These are phyloP conservation scores for Cenchrus fungigraminus DNA, from an alignment of 176 grass and related monocot species.

Conservation along the genomic window DNA sequence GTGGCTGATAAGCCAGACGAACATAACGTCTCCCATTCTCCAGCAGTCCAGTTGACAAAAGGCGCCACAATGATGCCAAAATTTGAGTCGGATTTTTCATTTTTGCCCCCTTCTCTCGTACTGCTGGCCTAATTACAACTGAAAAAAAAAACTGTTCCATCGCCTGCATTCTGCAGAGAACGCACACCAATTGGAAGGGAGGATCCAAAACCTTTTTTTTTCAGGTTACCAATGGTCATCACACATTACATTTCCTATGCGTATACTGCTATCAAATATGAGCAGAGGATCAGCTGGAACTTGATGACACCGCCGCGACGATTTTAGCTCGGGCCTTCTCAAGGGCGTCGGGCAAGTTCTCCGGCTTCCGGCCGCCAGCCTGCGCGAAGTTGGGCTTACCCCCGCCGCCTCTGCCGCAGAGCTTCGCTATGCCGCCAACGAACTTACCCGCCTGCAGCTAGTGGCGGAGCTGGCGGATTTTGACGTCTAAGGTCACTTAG, in stretches of 20 bases:
- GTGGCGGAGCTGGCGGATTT: too few species aligned
- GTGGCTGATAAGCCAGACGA: too few species aligned
- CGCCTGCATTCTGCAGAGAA: not conserved
- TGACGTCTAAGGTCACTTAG: too few species aligned
- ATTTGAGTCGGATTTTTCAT: not conserved
- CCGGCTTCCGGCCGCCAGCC: conserved; percentile 90
- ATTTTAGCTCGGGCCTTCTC: conserved; percentile 78
- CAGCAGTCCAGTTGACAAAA: not conserved
- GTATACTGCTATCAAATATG: not conserved
- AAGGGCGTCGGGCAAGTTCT: conserved; percentile 74
- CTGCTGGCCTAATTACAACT: not conserved
- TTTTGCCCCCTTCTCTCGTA: not conserved
- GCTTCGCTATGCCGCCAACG: conserved; percentile 82
- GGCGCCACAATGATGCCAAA: not conserved
- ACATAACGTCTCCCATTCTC: not conserved
- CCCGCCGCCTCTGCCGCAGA: conserved; percentile 85
- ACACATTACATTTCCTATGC: conserved; percentile 16
- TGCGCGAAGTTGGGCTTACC: conserved; percentile 97
- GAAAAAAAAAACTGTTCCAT: not conserved
- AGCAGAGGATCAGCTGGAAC: conserved; percentile 38
- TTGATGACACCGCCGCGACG: conserved; percentile 47
- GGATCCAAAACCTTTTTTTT: conserved; percentile 10
- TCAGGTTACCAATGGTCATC: not conserved
- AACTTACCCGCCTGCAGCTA: conserved; percentile 76
- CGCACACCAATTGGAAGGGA: not conserved